These are phyloP conservation scores for Phytophthora idaei DNA, from an alignment of 352 stramenopile species.

Conservation along the genomic window DNA sequence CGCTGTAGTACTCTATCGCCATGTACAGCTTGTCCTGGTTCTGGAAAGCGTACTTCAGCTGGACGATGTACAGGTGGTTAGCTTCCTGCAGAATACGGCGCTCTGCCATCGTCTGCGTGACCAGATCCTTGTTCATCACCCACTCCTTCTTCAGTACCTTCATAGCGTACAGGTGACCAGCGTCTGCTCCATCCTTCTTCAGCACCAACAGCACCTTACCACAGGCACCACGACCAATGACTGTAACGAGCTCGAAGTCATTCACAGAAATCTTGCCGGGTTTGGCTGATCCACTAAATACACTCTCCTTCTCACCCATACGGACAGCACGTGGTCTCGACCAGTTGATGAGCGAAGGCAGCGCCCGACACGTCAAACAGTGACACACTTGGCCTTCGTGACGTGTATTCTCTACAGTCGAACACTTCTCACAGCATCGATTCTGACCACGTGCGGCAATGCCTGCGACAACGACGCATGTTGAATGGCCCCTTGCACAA, in stretches of 20 bases:
- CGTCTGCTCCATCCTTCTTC: constrained; percentile 70
- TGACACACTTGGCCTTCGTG: constrained; percentile 70
- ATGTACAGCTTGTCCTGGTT: constrained; percentile 86
- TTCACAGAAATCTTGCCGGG: constrained; percentile 78
- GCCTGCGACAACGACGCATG: constrained; percentile 73
- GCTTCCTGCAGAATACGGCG: constrained; percentile 75
- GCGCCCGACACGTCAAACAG: constrained; percentile 57
- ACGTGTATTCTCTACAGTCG: constrained; percentile 62
- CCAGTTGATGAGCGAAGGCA: constrained; percentile 76
- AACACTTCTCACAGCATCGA: constrained; percentile 73
- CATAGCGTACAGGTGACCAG: constrained; percentile 74
- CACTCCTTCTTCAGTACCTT: constrained; percentile 84
- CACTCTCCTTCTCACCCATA: constrained; percentile 71
- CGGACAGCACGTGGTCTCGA: constrained; percentile 66
- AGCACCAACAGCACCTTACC: constrained; percentile 73
- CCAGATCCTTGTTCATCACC: constrained; percentile 83
- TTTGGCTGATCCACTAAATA: constrained; percentile 67
- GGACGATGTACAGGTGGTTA: constrained; percentile 79
- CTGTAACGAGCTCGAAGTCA: constrained; percentile 76
- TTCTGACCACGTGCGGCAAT: constrained; percentile 75
- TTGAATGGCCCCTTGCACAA: constrained; percentile 70
- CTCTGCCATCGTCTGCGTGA: constrained; percentile 79
- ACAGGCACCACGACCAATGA: constrained; percentile 71
- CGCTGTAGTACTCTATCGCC: constrained; percentile 85
- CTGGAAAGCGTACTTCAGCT: constrained; percentile 78